Percentiles rank a stretch among this genome's conserved stretches.
Conservation (phyloP, 2,329 filamentous ascomycete species). For the Aspergillus sp. region DNA sequence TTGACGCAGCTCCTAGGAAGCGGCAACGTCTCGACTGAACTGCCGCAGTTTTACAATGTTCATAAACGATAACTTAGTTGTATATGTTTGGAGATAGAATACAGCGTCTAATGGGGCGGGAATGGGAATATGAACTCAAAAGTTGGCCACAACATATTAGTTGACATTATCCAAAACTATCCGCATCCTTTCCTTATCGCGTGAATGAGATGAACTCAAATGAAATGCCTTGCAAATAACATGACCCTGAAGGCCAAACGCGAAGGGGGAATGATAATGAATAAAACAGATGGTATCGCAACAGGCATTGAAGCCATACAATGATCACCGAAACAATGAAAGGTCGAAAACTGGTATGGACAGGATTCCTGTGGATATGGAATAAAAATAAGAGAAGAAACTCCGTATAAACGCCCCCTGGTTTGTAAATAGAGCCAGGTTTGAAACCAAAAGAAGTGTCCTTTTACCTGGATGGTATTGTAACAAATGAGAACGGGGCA, state of each 20-base stretch:
- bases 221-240: constrained; percentile 7
- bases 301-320: constrained; percentile 11
- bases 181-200: constrained; percentile 5
- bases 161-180: constrained; percentile 19
- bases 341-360: constrained; percentile 10
- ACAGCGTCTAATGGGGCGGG: not conserved
- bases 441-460: constrained; percentile 4
- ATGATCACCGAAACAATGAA: constrained; percentile 11
- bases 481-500: not conserved
- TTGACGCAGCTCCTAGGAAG: constrained; percentile 26
- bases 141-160: constrained; percentile 12
- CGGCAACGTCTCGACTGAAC: constrained; percentile 28
- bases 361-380: constrained; percentile 11
- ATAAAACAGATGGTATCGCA: constrained; percentile 22
- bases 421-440: not conserved
- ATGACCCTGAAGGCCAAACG: constrained; percentile 13
- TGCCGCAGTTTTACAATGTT: not conserved
- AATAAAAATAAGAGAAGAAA: constrained; percentile 6
- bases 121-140: not conserved
- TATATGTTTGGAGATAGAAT: not conserved
- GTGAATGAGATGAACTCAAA: constrained; percentile 5
- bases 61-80: not conserved
- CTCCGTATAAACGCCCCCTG: constrained; percentile 11
- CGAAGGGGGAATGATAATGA: constrained; percentile 16
- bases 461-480: constrained; percentile 5